These are phyloP conservation scores for Wickerhamomyces hampshirensis DNA, from an alignment of 805 yeast genomes.

Conservation along the genomic window DNA sequence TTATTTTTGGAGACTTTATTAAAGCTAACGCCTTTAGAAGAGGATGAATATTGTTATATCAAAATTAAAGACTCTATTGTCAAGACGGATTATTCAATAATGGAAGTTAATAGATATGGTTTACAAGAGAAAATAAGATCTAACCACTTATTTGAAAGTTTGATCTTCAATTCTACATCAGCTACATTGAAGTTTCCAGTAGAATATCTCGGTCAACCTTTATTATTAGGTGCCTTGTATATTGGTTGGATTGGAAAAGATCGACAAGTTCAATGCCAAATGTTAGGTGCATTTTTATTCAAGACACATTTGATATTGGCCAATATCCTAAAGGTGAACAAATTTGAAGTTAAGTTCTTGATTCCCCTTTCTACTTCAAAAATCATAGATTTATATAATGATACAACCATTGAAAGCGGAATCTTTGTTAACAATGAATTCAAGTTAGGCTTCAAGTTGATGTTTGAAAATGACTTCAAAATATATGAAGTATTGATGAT, in stretches of 20 bases:
- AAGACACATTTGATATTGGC: slow-evolving; percentile 46
- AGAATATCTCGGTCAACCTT: slow-evolving; percentile 43
- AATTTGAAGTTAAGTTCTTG: slow-evolving; percentile 37
- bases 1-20: slow-evolving; percentile 42
- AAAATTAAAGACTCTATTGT: slow-evolving; percentile 14
- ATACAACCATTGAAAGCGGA: slow-evolving; percentile 20
- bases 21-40: slow-evolving; percentile 24
- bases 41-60: slow-evolving; percentile 16
- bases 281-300: slow-evolving; percentile 39
- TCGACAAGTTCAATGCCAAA: slow-evolving; percentile 7
- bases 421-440: slow-evolving; percentile 21
- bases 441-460: slow-evolving; percentile 34
- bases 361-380: slow-evolving; percentile 40
- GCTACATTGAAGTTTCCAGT: slow-evolving; percentile 27
- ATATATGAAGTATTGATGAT: slow-evolving; percentile 42
- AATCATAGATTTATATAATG: slow-evolving; percentile 26
- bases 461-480: slow-evolving; percentile 39
- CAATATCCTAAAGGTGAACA: slow-evolving; percentile 22
- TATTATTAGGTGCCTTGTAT: slow-evolving; percentile 39
- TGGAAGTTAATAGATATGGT: slow-evolving; percentile 28
- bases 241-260: slow-evolving; percentile 33
- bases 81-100: slow-evolving; percentile 21
- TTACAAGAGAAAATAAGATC: slow-evolving; percentile 20
- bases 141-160: slow-evolving; percentile 11
- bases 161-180: slow-evolving; percentile 9